phyloP scores from a whole-genome alignment of 805 yeast species.

The Metschnikowia lochheadii region DNA sequence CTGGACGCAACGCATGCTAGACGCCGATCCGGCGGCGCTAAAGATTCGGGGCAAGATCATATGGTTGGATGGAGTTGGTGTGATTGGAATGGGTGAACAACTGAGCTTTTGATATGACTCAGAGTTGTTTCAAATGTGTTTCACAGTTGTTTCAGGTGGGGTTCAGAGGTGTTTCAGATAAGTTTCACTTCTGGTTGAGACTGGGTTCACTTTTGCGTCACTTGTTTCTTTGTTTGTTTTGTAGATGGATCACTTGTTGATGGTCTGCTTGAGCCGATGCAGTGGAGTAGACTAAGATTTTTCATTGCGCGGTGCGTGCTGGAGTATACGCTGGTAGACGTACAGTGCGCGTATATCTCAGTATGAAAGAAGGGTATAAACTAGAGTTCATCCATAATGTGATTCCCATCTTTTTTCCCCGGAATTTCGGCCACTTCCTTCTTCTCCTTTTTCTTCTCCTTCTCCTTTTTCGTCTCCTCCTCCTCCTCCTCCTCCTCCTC shows the following conservation, averaged over 20 bases:
- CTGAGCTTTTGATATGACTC: too few relatives aligned
- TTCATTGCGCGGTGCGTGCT: neutral
- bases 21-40: slow-evolving; percentile 3
- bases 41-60: slow-evolving; percentile 2
- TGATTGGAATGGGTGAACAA: too few relatives aligned
- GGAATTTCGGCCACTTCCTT: too few relatives aligned
- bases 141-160: too few relatives aligned
- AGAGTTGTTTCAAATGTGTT: too few relatives aligned
- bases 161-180: too few relatives aligned
- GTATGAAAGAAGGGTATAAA: neutral
- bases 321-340: neutral
- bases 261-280: neutral
- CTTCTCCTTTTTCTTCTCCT: neutral
- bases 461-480: neutral
- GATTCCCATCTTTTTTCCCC: neutral
- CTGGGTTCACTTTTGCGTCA: too few relatives aligned
- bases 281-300: neutral
- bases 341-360: neutral
- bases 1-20: neutral
- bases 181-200: too few relatives aligned
- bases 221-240: neutral
- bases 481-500: neutral
- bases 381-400: neutral
- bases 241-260: neutral
- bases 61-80: too few relatives aligned